A percentile compares a stretch with the other conserved stretches of the same genome.
Conservation (phyloP, 139 green algal species). For the Volvox africanus region DNA sequence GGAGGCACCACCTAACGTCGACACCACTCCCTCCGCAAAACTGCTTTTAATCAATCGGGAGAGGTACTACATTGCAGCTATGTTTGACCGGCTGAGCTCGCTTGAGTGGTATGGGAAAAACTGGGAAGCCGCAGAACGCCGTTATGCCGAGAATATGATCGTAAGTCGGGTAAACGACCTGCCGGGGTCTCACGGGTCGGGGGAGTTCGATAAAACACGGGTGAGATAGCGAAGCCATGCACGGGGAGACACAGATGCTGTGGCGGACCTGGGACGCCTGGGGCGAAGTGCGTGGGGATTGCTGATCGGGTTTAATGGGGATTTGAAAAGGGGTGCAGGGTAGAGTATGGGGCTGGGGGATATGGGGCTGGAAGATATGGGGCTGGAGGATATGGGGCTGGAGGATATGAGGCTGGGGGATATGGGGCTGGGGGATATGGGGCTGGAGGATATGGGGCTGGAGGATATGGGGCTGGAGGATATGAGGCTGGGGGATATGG, state of each 20-base stretch:
- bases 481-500: too few species aligned
- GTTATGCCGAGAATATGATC: constrained; percentile 19
- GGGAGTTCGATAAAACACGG: neutral
- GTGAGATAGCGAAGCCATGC: too few species aligned
- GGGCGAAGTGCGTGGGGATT: neutral
- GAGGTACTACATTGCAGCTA: constrained; percentile 30
- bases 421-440: too few species aligned
- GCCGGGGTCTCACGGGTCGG: neutral
- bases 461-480: too few species aligned
- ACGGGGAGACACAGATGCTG: neutral
- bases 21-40: too few species aligned
- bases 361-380: too few species aligned
- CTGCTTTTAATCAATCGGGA: neutral
- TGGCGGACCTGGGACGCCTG: neutral
- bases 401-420: too few species aligned
- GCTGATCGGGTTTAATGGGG: neutral
- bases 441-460: too few species aligned
- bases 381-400: too few species aligned
- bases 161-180: neutral
- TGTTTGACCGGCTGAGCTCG: constrained; percentile 27
- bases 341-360: too few species aligned
- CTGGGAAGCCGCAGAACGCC: constrained; percentile 3
- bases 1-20: too few species aligned
- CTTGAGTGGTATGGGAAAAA: neutral
- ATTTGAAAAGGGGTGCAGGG: neutral